Evolutionary conservation across 1,139 yeast genomes (phyloP), one percentile per base, ranked within the genome.

Genomic region (Candida dubliniensis): DNA sequence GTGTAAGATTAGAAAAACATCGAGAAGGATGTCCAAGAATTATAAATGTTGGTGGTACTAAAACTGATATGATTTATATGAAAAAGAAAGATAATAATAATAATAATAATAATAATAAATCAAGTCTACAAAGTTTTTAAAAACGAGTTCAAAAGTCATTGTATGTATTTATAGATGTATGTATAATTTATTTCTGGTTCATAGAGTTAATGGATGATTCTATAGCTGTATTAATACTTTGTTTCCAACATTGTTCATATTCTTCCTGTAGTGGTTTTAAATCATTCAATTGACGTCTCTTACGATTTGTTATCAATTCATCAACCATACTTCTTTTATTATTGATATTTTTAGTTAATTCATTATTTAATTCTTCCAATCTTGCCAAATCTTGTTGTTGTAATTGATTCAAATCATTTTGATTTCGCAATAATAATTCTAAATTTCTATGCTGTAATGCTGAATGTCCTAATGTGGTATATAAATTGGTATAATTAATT

Each of bases 1-100:
- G 99, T 63, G 93, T 90, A 5, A 61, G 81, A 38, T 59, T 80
- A 39, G 98, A 90, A 57, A 82, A 82, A 57, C 90, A 88, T 58
- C 69, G 96, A 35, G 96, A 91, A 60, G 99, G 99, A 1, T 91
- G 99, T 66, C 98, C 98, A 0, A 76, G 86, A 54, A 80, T 91
- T 41, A 63, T 86, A 23, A 91, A 90, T 57, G 70, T 89, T 43
- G 97, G 98, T 3, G 79, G 89, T 29, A 78, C 83, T 46, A 78
- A 81, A 58, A 74, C 83, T 10, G 96, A 87, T 55, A 70, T 77
- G 67, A 79, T 81, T 53, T 84, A 78, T 57, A 87, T 82, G 53
- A 79, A 77, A 65, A 54, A 51, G 35, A 47, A 47, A 39, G 42
- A 42, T 31, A 34, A n/a, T n/a, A n/a, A n/a, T n/a, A n/a, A n/a